phyloP scores from a whole-genome alignment of 768 basidiomycete genomes.

The Steccherinum ochraceum region DNA sequence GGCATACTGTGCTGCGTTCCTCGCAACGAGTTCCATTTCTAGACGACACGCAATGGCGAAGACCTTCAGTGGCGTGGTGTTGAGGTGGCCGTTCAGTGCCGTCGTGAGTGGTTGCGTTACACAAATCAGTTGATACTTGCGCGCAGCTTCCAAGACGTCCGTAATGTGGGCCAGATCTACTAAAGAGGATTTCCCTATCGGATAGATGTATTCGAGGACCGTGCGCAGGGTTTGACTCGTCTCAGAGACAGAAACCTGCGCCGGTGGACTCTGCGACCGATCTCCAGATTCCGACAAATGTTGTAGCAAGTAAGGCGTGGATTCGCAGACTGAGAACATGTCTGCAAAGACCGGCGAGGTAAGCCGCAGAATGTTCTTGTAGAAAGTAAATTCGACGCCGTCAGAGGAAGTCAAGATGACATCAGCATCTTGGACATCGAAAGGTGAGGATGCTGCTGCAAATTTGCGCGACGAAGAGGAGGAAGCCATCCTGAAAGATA shows the following conservation, averaged over 20 bases:
- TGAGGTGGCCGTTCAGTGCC: background rate
- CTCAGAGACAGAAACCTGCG: slow-evolving; percentile 2
- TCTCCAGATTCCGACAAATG: too few species aligned
- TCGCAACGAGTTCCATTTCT: slow-evolving; percentile 1
- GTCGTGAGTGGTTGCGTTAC: background rate
- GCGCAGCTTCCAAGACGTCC: slow-evolving; percentile 3
- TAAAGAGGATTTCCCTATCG: slow-evolving; percentile 1
- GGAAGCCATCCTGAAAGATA: too few species aligned
- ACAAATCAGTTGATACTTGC: background rate
- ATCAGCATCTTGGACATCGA: too few species aligned
- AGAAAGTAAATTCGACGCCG: too few species aligned
- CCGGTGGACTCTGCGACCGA: too few species aligned
- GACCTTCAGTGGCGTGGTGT: background rate
- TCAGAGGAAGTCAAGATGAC: too few species aligned
- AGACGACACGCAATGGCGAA: slow-evolving; percentile 2
- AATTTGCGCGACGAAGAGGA: too few species aligned
- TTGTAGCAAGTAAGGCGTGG: too few species aligned
- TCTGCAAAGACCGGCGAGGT: too few species aligned
- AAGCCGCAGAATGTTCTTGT: too few species aligned
- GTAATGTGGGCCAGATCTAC: background rate
- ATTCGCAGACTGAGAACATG: too few species aligned
- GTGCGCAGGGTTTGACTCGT: background rate
- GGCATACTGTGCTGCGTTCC: background rate
- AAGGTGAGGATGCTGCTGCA: too few species aligned
- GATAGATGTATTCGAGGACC: slow-evolving; percentile 5